These are phyloP conservation scores for Nitzschia palea DNA, from an alignment of 108 stramenopile species.

Conservation along the genomic window DNA sequence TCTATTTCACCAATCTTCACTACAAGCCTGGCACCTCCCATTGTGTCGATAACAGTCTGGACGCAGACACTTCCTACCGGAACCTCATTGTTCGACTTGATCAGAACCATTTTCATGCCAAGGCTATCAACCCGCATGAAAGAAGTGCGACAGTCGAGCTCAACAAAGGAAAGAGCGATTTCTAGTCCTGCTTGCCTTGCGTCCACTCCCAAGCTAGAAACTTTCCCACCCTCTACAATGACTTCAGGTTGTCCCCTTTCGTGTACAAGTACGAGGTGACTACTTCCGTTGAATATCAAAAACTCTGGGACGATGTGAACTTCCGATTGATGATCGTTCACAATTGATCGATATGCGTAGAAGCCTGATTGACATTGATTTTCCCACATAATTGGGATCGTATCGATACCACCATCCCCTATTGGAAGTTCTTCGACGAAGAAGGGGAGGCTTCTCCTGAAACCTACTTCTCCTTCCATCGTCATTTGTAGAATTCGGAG, in stretches of 20 bases:
- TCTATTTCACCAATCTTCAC: conserved; percentile 80
- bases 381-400: conserved; percentile 74
- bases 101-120: conserved; percentile 63
- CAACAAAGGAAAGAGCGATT: conserved; percentile 37
- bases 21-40: conserved; percentile 64
- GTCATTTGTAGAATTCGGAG: conserved; percentile 70
- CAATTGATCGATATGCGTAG: conserved; percentile 73
- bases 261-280: conserved; percentile 37
- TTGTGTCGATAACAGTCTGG: conserved; percentile 74
- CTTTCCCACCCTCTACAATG: conserved; percentile 32
- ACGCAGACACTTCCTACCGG: conserved; percentile 74
- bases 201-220: conserved; percentile 24
- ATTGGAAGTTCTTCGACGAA: conserved; percentile 67
- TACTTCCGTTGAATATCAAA: conserved; percentile 78
- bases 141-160: conserved; percentile 53
- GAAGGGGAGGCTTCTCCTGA: conserved; percentile 60
- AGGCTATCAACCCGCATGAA: conserved; percentile 65
- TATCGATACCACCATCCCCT: conserved; percentile 69
- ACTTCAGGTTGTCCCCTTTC: conserved; percentile 25
- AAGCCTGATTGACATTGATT: conserved; percentile 56
- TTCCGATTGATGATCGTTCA: conserved; percentile 65
- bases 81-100: conserved; percentile 42
- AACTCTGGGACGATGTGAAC: conserved; percentile 85
- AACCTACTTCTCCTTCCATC: conserved; percentile 74
- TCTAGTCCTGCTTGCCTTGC: conserved; percentile 22